These are phyloP conservation scores for Debaryomyces subglobosus DNA, from an alignment of 1,139 yeast genomes.

Conservation along the genomic window DNA sequence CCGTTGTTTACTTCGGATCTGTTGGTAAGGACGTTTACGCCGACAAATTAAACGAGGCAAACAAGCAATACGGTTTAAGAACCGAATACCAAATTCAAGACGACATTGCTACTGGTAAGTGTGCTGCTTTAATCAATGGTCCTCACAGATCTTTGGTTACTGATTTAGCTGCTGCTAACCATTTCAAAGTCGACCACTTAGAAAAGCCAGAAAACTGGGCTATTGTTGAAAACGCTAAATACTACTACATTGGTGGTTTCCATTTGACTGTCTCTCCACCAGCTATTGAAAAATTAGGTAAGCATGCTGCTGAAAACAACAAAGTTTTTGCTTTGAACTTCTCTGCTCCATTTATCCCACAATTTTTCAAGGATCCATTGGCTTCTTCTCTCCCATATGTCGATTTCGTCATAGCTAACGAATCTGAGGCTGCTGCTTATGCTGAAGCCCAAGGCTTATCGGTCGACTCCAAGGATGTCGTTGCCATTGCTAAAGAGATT, in stretches of 20 bases:
- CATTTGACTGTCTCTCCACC: constrained; percentile 97
- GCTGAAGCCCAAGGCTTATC: constrained; percentile 79
- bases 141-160: constrained; percentile 91
- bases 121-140: constrained; percentile 94
- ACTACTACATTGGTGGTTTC: constrained; percentile 95
- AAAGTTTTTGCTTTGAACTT: constrained; percentile 85
- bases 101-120: constrained; percentile 87
- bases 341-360: constrained; percentile 96
- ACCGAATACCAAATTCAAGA: constrained; percentile 83
- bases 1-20: constrained; percentile 93
- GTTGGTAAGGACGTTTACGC: constrained; percentile 93
- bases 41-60: constrained; percentile 79
- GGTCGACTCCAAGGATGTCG: constrained; percentile 59
- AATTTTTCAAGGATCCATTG: constrained; percentile 91
- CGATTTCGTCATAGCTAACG: constrained; percentile 92
- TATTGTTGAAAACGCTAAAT: constrained; percentile 76
- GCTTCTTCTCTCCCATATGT: constrained; percentile 82
- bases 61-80: constrained; percentile 82
- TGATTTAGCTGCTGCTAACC: constrained; percentile 97
- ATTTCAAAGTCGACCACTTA: constrained; percentile 87
- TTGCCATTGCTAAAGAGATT: constrained; percentile 78
- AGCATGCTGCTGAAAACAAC: constrained; percentile 85
- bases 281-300: constrained; percentile 85
- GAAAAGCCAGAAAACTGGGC: constrained; percentile 91
- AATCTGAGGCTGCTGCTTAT: constrained; percentile 93